phyloP scores from a whole-genome alignment of 2,329 filamentous ascomycete species.

The Phialemonium atrogriseum region DNA sequence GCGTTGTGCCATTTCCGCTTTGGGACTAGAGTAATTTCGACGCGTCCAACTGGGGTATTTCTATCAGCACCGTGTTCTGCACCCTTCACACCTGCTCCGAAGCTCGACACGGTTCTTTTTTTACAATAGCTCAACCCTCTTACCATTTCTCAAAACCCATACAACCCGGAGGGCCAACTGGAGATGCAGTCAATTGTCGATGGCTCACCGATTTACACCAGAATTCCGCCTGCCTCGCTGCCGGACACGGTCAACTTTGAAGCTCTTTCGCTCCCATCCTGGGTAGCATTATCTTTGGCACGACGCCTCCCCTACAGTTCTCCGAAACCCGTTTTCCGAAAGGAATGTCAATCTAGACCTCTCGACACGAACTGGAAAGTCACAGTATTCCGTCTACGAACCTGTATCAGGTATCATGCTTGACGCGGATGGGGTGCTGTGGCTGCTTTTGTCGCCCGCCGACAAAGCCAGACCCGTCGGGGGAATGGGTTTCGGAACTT shows the following conservation, averaged over 20 bases:
- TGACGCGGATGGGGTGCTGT: conserved; percentile 36
- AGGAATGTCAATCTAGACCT: conserved; percentile 51
- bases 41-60: no score
- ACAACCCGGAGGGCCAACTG: not conserved
- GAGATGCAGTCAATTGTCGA: conserved; percentile 18
- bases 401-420: conserved; percentile 48
- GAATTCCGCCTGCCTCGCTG: no score
- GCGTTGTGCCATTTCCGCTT: not conserved
- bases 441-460: conserved; percentile 23
- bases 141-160: not conserved
- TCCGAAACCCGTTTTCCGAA: conserved; percentile 64
- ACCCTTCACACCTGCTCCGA: no score
- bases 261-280: conserved; percentile 37
- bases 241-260: conserved; percentile 17
- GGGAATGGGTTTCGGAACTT: conserved; percentile 77
- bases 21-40: conserved; percentile 1
- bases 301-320: conserved; percentile 72
- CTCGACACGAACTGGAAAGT: conserved; percentile 24
- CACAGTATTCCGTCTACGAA: conserved; percentile 49
- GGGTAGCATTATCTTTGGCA: conserved; percentile 43
- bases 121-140: not conserved
- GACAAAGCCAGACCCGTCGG: conserved; percentile 33
- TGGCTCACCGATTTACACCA: not conserved
- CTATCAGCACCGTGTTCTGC: no score
- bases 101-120: no score